Base-by-base conservation (phyloP, 352 stramenopile species). In the Globisporangium paddicum region DNA sequence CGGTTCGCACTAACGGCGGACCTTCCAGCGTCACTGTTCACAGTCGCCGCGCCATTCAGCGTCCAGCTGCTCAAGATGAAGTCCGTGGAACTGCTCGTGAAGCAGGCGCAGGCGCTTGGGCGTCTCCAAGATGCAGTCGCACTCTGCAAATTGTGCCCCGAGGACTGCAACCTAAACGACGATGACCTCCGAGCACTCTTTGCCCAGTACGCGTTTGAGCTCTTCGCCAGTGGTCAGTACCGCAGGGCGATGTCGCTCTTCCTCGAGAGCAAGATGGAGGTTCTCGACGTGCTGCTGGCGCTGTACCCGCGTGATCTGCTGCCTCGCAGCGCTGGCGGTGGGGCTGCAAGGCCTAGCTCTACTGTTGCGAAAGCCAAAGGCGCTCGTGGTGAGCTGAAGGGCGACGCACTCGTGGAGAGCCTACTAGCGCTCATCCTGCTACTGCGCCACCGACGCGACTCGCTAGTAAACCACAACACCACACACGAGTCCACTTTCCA, bases 231-330 rank as follows among this genome's bases (percentile, higher is more conserved):
- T 38, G 50, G 55, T 0, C 25, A 75, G 45, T 82, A 76, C 52
- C 60, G 66, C 50, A 60, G 71, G 11, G 77, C 87, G 2, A 89
- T 95, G 72, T 51, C 70, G 8, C 84, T 87, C 44, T 94, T 87
- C 14, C 62, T 71, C 11, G 55, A 79, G 21, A 86, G 73, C 18
- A 37, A 68, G 11, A 62, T 79, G 5, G 66, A 77, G n/a, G 63
- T 89, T 9, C 66, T 85, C 51, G 68, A 89, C 11, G 80, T 96
- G 11, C 53, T 95, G 46, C 48, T 92, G 40, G n/a, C 71, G 14
- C 59, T 93, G 26, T 95, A 82, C 56, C 85, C 83, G 1, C 75
- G 67, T 5, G 86, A 93, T 25, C 30, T 95, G 14, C 64, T 95
- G 28, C 85, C 85, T 35, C 79, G 82, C 9, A 85, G 78, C 25